A percentile compares a stretch with the other conserved stretches of the same genome.
These are phyloP conservation scores for Serendipita sp. DNA, from an alignment of 1,284 basidiomycete genomes.

Conservation along the genomic window DNA sequence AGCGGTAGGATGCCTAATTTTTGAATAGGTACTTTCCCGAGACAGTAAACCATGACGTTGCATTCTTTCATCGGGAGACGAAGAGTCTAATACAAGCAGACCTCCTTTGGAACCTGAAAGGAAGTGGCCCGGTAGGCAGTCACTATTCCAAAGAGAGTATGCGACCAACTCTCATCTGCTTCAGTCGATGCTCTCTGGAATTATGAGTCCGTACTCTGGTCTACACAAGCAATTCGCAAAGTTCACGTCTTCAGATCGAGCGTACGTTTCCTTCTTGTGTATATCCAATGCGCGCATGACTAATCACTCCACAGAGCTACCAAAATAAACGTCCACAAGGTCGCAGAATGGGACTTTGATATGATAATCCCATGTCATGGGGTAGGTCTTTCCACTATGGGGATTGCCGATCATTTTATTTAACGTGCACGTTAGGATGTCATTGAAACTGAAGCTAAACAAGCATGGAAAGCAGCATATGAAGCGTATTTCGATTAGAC, in stretches of 20 bases:
- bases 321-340: conserved; percentile 37
- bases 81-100: conserved; percentile 80
- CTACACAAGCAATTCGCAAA: conserved; percentile 43
- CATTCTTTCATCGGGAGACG: conserved; percentile 69
- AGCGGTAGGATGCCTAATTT: not conserved
- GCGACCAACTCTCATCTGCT: not conserved
- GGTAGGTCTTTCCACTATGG: conserved; percentile 27
- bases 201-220: conserved; percentile 43
- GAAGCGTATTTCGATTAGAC: conserved; percentile 24
- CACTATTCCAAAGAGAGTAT: not conserved
- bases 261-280: conserved; percentile 28
- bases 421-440: not conserved
- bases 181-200: not conserved
- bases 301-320: not conserved
- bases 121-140: conserved; percentile 59
- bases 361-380: conserved; percentile 89
- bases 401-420: no score
- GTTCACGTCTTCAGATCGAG: conserved; percentile 41
- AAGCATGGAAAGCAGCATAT: conserved; percentile 46
- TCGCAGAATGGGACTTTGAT: conserved; percentile 74
- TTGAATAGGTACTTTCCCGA: conserved; percentile 31
- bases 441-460: conserved; percentile 61
- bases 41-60: conserved; percentile 48
- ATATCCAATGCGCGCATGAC: not conserved
- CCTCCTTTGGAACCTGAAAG: conserved; percentile 79